Percentiles rank a stretch among this genome's conserved stretches.
Evolutionary conservation across 2,329 filamentous ascomycete genomes (phyloP).

Genomic region (Xylaria sp.): DNA sequence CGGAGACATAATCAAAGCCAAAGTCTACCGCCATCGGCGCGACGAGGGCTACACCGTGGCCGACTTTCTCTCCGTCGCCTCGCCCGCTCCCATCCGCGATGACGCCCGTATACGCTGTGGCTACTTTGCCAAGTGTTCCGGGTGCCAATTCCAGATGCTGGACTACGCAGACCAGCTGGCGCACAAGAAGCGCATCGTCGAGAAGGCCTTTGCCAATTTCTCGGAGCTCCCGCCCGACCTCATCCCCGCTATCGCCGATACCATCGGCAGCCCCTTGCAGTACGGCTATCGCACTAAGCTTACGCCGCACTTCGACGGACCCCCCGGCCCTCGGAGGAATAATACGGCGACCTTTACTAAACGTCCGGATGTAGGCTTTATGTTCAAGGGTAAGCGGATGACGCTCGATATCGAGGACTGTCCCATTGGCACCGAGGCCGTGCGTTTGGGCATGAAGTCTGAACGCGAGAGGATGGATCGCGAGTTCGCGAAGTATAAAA

Average conservation of each 20-base stretch:
- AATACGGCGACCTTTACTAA: slow-evolving; percentile 64
- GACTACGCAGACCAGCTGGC: slow-evolving; percentile 85
- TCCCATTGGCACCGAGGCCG: slow-evolving; percentile 89
- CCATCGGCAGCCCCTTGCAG: slow-evolving; percentile 88
- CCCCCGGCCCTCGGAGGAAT: slow-evolving; percentile 65
- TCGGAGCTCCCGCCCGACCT: slow-evolving; percentile 80
- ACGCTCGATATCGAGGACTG: slow-evolving; percentile 98
- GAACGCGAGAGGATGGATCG: slow-evolving; percentile 81
- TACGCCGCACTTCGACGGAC: slow-evolving; percentile 93
- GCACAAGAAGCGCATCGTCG: slow-evolving; percentile 86
- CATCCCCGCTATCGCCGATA: slow-evolving; percentile 81
- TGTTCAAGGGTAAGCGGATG: slow-evolving; percentile 80
- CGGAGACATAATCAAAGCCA: slow-evolving; percentile 82
- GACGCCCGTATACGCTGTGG: slow-evolving; percentile 80
- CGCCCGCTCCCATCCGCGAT: slow-evolving; percentile 79
- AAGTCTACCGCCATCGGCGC: slow-evolving; percentile 77
- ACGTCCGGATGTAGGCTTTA: slow-evolving; percentile 88
- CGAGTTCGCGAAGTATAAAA: slow-evolving; percentile 77
- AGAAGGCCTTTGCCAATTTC: slow-evolving; percentile 93
- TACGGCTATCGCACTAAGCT: slow-evolving; percentile 97
- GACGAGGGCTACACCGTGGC: slow-evolving; percentile 77
- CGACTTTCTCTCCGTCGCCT: slow-evolving; percentile 83
- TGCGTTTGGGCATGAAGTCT: slow-evolving; percentile 79
- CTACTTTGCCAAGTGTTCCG: slow-evolving; percentile 89
- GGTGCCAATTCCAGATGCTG: slow-evolving; percentile 98